Percentiles rank a stretch among this genome's conserved stretches.
phyloP scores from a whole-genome alignment of 2,329 filamentous ascomycete genomes.

The Exophiala oligosperma region DNA sequence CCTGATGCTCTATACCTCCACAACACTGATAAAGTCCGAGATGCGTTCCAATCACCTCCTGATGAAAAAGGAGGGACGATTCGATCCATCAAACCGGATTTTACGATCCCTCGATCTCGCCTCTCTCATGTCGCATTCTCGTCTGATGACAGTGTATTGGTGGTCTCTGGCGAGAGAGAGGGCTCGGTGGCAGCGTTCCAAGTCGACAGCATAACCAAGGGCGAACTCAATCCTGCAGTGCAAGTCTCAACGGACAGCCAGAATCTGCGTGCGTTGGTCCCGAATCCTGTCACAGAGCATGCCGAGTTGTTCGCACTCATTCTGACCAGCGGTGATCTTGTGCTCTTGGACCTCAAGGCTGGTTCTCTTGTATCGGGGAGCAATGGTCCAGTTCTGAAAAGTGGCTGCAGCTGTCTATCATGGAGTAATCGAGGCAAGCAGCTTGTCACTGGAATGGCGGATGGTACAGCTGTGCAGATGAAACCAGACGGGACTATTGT shows the following conservation, averaged over 20 bases:
- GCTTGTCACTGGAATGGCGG: slow-evolving; percentile 77
- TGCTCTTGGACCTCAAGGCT: slow-evolving; percentile 78
- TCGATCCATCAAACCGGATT: slow-evolving; percentile 71
- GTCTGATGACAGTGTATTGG: slow-evolving; percentile 79
- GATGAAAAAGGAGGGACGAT: slow-evolving; percentile 44
- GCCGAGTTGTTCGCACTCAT: slow-evolving; percentile 78
- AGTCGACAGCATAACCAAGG: slow-evolving; percentile 65
- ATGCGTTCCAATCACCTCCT: slow-evolving; percentile 59
- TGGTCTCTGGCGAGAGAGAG: slow-evolving; percentile 77
- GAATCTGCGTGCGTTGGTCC: slow-evolving; percentile 69
- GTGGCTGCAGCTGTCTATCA: slow-evolving; percentile 76
- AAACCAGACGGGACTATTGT: slow-evolving; percentile 76
- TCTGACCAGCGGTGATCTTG: slow-evolving; percentile 74
- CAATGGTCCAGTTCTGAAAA: slow-evolving; percentile 67
- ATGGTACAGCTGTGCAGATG: slow-evolving; percentile 81
- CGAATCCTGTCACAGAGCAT: slow-evolving; percentile 61
- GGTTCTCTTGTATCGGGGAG: slow-evolving; percentile 57
- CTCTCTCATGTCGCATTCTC: slow-evolving; percentile 90
- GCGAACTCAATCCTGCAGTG: slow-evolving; percentile 67
- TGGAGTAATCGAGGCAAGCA: slow-evolving; percentile 97
- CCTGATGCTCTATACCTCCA: slow-evolving; percentile 77
- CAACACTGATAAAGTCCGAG: slow-evolving; percentile 73
- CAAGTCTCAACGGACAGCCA: slow-evolving; percentile 76
- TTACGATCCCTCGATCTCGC: slow-evolving; percentile 70
- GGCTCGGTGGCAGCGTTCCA: slow-evolving; percentile 84